Evolutionary conservation across 108 stramenopile genomes (phyloP).

Genomic region (Thalassiosira profunda): DNA sequence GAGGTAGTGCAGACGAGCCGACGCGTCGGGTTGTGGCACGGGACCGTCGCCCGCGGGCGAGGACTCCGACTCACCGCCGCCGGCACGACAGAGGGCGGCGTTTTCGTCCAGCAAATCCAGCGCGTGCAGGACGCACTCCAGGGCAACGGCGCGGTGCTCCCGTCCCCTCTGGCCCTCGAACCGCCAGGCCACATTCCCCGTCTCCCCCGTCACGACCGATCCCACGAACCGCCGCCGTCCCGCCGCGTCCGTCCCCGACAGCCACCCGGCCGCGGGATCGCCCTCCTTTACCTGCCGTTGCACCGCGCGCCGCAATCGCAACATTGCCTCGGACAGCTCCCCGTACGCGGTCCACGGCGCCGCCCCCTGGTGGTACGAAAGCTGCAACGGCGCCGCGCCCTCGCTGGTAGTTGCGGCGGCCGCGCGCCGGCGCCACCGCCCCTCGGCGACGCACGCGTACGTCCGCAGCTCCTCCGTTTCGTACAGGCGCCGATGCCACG

Average conservation of each 20-base stretch:
- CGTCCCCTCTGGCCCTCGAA: conserved; percentile 53
- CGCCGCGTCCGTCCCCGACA: conserved; percentile 6
- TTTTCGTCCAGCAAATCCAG: conserved; percentile 58
- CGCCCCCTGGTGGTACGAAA: conserved; percentile 16
- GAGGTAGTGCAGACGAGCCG: conserved; percentile 78
- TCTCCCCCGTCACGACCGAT: conserved; percentile 46
- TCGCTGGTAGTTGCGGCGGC: background rate
- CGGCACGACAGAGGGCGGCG: conserved; percentile 14
- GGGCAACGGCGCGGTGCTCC: conserved; percentile 60
- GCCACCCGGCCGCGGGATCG: background rate
- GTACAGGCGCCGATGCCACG: conserved; percentile 33
- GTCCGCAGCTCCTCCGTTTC: conserved; percentile 15
- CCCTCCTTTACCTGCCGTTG: conserved; percentile 10
- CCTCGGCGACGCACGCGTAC: conserved; percentile 22
- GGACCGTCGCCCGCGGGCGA: background rate
- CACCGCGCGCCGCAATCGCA: conserved; percentile 56
- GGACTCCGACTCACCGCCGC: background rate
- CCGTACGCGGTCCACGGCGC: conserved; percentile 67
- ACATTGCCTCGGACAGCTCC: conserved; percentile 64
- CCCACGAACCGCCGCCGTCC: conserved; percentile 54
- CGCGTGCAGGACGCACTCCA: conserved; percentile 66
- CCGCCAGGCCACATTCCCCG: conserved; percentile 27
- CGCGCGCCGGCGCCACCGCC: conserved; percentile 24
- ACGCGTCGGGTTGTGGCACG: conserved; percentile 18
- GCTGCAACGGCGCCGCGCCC: background rate